Conservation (phyloP, 169 alveolate species). For the Nephromyces sp. region DNA sequence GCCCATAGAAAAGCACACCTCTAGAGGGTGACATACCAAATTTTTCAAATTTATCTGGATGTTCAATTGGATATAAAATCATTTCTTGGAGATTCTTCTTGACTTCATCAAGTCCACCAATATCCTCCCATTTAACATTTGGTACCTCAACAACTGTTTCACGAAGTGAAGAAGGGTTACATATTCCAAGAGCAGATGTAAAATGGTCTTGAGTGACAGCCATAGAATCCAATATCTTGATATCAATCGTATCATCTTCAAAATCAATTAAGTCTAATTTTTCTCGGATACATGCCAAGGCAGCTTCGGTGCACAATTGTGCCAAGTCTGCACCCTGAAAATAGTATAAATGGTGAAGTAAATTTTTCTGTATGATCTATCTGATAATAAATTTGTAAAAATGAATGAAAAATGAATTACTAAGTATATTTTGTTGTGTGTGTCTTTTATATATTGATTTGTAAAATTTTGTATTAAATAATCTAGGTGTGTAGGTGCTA, state of each 20-base stretch:
- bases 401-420: no score
- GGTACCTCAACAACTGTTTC: constrained; percentile 98
- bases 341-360: no score
- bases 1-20: constrained; percentile 99
- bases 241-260: constrained; percentile 96
- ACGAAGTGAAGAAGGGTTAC: constrained; percentile 92
- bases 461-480: no score
- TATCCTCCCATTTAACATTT: constrained; percentile 99
- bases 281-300: constrained; percentile 96
- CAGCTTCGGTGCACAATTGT: constrained; percentile 94
- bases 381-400: not conserved
- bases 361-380: not conserved
- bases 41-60: constrained; percentile 86
- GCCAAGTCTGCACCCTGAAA: constrained; percentile 87
- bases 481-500: no score
- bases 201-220: constrained; percentile 98
- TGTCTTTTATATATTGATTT: no score
- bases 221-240: constrained; percentile 90
- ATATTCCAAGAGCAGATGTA: constrained; percentile 87
- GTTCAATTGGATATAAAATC: constrained; percentile 88
- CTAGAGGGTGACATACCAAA: constrained; percentile 95
- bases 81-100: constrained; percentile 85
- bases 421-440: no score
- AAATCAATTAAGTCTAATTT: constrained; percentile 97
- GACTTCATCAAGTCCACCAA: constrained; percentile 71